phyloP scores from a whole-genome alignment of 208 protist genomes.

The Leishmania braziliensis region DNA sequence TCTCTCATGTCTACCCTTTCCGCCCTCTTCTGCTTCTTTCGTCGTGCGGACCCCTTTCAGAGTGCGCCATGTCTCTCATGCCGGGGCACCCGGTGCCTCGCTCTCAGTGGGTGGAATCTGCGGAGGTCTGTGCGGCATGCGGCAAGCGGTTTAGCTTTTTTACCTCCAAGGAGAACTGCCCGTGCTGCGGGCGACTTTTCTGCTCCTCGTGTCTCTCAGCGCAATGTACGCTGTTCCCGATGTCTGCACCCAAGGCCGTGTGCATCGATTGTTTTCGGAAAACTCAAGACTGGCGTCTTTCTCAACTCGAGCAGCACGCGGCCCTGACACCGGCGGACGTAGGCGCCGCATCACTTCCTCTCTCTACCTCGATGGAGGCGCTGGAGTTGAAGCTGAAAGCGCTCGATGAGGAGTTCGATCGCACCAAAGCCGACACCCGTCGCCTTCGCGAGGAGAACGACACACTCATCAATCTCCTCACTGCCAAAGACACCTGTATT shows the following conservation, averaged over 20 bases:
- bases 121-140: constrained; percentile 53
- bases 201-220: constrained; percentile 66
- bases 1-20: not conserved
- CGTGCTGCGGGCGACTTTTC: constrained; percentile 63
- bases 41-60: too few relatives aligned
- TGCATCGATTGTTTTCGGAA: constrained; percentile 69
- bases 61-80: constrained; percentile 21
- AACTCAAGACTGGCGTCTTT: constrained; percentile 41
- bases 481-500: constrained; percentile 27
- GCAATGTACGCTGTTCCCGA: constrained; percentile 38
- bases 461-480: constrained; percentile 11
- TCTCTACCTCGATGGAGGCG: not conserved
- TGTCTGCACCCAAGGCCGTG: constrained; percentile 31
- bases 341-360: not conserved
- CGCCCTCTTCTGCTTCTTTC: not conserved
- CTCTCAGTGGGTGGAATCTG: constrained; percentile 34
- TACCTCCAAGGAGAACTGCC: constrained; percentile 58
- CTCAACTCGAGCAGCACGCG: constrained; percentile 3
- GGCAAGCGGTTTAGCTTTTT: constrained; percentile 59
- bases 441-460: constrained; percentile 48
- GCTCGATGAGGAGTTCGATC: constrained; percentile 26
- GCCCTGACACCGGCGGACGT: not conserved
- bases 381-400: constrained; percentile 6
- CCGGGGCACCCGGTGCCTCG: constrained; percentile 46
- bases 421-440: constrained; percentile 19